Percentiles rank a stretch among this genome's conserved stretches.
Evolutionary conservation across 148 eudicot genomes (phyloP).

Genomic region (Rhododendron williamsianum): DNA sequence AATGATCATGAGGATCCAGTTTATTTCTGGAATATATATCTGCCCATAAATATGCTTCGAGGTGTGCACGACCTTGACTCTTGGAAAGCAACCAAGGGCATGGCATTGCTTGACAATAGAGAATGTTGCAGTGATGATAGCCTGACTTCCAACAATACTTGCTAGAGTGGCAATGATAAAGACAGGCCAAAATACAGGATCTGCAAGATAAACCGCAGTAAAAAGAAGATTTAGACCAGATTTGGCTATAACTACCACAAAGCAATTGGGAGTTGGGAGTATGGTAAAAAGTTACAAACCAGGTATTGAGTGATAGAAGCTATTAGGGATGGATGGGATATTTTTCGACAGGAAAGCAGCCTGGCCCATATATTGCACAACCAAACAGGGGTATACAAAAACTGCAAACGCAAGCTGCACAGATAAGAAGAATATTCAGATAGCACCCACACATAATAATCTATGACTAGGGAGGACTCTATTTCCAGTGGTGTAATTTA

Average conservation of each 20-base stretch:
- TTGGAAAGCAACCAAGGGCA: constrained; percentile 94
- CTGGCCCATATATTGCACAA: constrained; percentile 97
- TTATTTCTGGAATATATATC: constrained; percentile 90
- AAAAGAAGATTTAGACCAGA: constrained; percentile 4
- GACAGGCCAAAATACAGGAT: constrained; percentile 74
- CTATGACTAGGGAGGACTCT: neutral
- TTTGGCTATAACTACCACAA: neutral
- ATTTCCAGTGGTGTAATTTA: neutral
- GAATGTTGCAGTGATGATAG: constrained; percentile 91
- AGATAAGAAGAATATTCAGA: constrained; percentile 14
- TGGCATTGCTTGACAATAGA: constrained; percentile 90
- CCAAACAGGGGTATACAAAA: constrained; percentile 81
- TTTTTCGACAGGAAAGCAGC: constrained; percentile 82
- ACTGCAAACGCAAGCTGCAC: constrained; percentile 74
- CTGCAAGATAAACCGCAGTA: constrained; percentile 38
- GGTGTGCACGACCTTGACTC: constrained; percentile 95
- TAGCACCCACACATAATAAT: neutral
- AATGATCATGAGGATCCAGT: constrained; percentile 96
- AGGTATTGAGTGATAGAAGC: constrained; percentile 83
- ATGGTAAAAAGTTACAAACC: constrained; percentile 39
- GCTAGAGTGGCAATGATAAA: constrained; percentile 87
- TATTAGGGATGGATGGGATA: constrained; percentile 34
- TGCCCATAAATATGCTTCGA: constrained; percentile 83
- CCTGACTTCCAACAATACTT: constrained; percentile 88
- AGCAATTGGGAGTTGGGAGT: constrained; percentile 1